A percentile compares a stretch with the other conserved stretches of the same genome.
Evolutionary conservation across 805 yeast genomes (phyloP).

Genomic region (Danielia oregonensis): DNA sequence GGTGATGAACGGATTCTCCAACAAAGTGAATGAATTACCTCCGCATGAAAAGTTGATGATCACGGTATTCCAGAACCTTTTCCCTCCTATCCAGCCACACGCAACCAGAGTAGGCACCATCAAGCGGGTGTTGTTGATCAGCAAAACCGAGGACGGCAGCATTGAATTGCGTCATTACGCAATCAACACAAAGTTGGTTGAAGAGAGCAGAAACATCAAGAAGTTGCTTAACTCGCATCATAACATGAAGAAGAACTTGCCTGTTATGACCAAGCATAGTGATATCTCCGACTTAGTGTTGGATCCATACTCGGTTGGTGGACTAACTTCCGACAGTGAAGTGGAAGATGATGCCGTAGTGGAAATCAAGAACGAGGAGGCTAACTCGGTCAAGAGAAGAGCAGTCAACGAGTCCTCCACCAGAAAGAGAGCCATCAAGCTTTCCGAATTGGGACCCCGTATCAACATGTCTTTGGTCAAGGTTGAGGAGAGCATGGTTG

Average conservation of each 20-base stretch:
- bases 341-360: constrained; percentile 87
- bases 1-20: constrained; percentile 84
- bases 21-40: constrained; percentile 58
- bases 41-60: constrained; percentile 77
- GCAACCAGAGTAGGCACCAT: constrained; percentile 68
- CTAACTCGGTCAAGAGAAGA: constrained; percentile 14
- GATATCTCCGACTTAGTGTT: constrained; percentile 83
- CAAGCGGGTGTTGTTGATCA: constrained; percentile 79
- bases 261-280: constrained; percentile 59
- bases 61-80: constrained; percentile 90
- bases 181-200: constrained; percentile 82
- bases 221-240: constrained; percentile 62
- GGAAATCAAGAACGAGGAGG: constrained; percentile 41
- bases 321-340: constrained; percentile 87
- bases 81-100: constrained; percentile 92
- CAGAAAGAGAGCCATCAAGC: constrained; percentile 78
- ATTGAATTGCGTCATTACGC: constrained; percentile 88
- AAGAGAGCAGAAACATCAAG: constrained; percentile 68
- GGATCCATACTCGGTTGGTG: constrained; percentile 79
- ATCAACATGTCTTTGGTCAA: constrained; percentile 70
- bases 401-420: constrained; percentile 26
- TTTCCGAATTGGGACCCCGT: constrained; percentile 93
- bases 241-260: constrained; percentile 59
- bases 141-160: constrained; percentile 67
- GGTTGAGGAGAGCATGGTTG: constrained; percentile 84